Conservation (phyloP, 116 monocot species). For the Phalaenopsis hybrid region DNA sequence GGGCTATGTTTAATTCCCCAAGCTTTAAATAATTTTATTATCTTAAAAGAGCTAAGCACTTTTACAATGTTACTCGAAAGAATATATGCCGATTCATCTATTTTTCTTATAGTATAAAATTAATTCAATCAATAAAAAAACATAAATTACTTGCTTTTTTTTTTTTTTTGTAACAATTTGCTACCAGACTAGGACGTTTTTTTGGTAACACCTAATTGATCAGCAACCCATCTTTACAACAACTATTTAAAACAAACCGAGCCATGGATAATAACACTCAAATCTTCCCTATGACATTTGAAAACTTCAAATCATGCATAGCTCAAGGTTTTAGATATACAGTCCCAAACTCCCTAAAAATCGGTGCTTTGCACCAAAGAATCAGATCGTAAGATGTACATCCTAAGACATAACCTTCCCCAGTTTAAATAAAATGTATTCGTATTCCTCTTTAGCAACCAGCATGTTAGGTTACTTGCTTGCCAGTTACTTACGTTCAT, state of each 20-base stretch:
- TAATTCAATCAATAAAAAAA: neutral
- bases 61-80: neutral
- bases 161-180: neutral
- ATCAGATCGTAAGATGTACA: neutral
- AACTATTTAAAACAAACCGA: neutral
- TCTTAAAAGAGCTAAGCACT: neutral
- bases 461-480: neutral
- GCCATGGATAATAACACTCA: neutral
- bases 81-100: neutral
- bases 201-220: neutral
- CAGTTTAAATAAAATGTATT: neutral
- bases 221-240: neutral
- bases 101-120: neutral
- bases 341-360: neutral
- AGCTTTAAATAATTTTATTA: neutral
- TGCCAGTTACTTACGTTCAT: neutral
- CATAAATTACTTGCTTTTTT: neutral
- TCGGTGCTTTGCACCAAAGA: neutral
- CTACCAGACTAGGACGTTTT: neutral
- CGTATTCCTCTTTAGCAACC: neutral
- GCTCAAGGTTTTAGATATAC: neutral
- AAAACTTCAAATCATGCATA: neutral
- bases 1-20: too few relatives aligned
- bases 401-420: neutral
- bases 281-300: neutral